Conservation (phyloP, 2,329 filamentous ascomycete species). For the Calonectria pseudoturangicola region DNA sequence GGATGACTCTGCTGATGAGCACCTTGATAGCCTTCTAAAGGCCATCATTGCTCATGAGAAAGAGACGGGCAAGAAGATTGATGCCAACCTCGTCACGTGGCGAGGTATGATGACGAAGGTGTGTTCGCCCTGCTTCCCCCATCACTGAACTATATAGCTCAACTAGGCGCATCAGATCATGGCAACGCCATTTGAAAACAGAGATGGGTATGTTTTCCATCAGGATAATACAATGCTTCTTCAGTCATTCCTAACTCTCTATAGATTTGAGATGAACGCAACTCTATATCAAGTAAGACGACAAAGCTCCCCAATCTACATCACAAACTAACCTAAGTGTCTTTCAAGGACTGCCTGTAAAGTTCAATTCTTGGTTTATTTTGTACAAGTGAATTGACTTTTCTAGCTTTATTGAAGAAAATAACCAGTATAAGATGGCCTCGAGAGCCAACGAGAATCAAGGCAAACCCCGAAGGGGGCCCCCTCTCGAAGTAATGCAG, state of each 20-base stretch:
- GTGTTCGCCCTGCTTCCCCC: slow-evolving; percentile 41
- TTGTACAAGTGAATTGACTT: slow-evolving; percentile 27
- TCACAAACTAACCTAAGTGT: slow-evolving; percentile 43
- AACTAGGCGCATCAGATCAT: slow-evolving; percentile 80
- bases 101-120: slow-evolving; percentile 99
- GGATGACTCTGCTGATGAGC: slow-evolving; percentile 88
- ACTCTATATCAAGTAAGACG: slow-evolving; percentile 87
- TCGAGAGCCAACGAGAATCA: slow-evolving; percentile 73
- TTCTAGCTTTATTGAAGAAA: slow-evolving; percentile 93
- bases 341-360: slow-evolving; percentile 72
- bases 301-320: slow-evolving; percentile 16
- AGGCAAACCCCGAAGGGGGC: slow-evolving; percentile 60
- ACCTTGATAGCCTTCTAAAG: slow-evolving; percentile 88
- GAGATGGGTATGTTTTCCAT: slow-evolving; percentile 78
- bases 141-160: slow-evolving; percentile 1
- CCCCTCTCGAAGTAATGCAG: slow-evolving; percentile 86
- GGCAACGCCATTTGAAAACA: slow-evolving; percentile 86
- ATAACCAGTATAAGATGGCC: slow-evolving; percentile 82
- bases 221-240: slow-evolving; percentile 44
- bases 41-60: slow-evolving; percentile 85
- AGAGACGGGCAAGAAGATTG: slow-evolving; percentile 78
- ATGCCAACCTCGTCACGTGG: slow-evolving; percentile 92
- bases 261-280: slow-evolving; percentile 95
- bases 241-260: slow-evolving; percentile 44
- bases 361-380: slow-evolving; percentile 43